Base-by-base conservation (phyloP, 208 protist species). In the Leishmania gerbilli region DNA sequence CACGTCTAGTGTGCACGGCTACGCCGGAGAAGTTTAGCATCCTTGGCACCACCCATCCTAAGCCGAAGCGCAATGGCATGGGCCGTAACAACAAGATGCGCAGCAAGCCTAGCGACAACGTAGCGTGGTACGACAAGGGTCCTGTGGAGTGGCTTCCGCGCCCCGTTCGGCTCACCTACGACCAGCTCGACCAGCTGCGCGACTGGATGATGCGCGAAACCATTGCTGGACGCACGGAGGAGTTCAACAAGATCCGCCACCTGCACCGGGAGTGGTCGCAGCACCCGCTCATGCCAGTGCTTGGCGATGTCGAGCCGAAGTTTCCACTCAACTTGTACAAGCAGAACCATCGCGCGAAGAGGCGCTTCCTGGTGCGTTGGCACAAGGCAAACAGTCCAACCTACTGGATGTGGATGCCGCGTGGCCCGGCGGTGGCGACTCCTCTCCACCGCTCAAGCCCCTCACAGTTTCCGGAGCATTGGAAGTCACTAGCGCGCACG, bases 161-260 rank as follows among this genome's bases (percentile, higher is more conserved):
- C 0, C 95, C 95, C 8, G 93, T 97, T 75, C 91, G 93, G 7
- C 81, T 98, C 34, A 96, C 87, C 17, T 95, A 96, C 83, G 87
- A 90, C 47, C 91, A 96, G 77, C 76, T 97, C 13, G 93, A 98
- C 64, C 81, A 92, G 72, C 87, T 97, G 71, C 92, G 92, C 11
- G 90, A 95, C 72, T 98, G 92, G 92, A 96, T 97, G 95, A 98
- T 98, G 95, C 87, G 89, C 11, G 95, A 94, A 74, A 97, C 93
- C 3, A 89, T 98, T 0, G 84, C 93, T 55, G 91, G 90, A 0
- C 79, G 86, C 24, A 92, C 78, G 21, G 90, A 92, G 34, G 91
- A 91, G 77, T 93, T 98, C 80, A 88, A 95, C 74, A 80, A 86
- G 13, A 95, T 97, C 72, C 89, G 95, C 17, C 86, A 92, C 42